Evolutionary conservation across 1,139 yeast species (phyloP).

Genomic region (Kurtzmaniella quercitrusa): DNA sequence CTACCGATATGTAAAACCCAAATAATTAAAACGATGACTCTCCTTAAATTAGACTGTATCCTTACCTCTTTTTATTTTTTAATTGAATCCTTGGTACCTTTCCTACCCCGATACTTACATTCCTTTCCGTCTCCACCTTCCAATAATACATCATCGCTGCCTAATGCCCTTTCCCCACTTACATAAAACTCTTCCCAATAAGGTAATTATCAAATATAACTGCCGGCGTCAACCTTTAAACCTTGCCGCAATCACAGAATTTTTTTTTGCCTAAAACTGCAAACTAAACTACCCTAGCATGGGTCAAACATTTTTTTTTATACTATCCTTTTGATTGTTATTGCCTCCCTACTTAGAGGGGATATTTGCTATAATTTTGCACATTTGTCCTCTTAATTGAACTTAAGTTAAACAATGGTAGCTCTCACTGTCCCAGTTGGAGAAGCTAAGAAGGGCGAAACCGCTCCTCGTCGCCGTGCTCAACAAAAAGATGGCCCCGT

Average conservation of each 20-base stretch:
- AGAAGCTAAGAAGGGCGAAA: constrained; percentile 78
- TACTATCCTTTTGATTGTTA: neutral
- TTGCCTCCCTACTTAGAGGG: neutral
- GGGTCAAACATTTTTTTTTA: neutral
- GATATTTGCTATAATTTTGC: too few species aligned
- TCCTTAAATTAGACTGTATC: neutral
- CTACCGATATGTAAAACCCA: too few species aligned
- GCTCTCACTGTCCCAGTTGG: constrained; percentile 67
- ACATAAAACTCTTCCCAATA: neutral
- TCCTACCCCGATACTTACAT: too few species aligned
- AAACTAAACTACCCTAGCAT: neutral
- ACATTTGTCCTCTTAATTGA: too few species aligned
- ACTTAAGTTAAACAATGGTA: too few species aligned
- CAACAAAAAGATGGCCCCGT: constrained; percentile 54
- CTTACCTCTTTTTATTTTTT: neutral
- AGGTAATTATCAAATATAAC: neutral
- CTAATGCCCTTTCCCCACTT: neutral
- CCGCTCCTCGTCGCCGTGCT: constrained; percentile 83
- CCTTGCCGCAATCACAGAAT: neutral
- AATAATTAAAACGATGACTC: too few species aligned
- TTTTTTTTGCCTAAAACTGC: neutral
- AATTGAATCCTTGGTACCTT: too few species aligned
- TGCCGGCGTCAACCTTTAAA: neutral
- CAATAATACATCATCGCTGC: neutral
- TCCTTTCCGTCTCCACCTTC: neutral